A percentile compares a stretch with the other conserved stretches of the same genome.
Evolutionary conservation across 2,329 filamentous ascomycete species (phyloP).

Genomic region (Penicillium sp.): DNA sequence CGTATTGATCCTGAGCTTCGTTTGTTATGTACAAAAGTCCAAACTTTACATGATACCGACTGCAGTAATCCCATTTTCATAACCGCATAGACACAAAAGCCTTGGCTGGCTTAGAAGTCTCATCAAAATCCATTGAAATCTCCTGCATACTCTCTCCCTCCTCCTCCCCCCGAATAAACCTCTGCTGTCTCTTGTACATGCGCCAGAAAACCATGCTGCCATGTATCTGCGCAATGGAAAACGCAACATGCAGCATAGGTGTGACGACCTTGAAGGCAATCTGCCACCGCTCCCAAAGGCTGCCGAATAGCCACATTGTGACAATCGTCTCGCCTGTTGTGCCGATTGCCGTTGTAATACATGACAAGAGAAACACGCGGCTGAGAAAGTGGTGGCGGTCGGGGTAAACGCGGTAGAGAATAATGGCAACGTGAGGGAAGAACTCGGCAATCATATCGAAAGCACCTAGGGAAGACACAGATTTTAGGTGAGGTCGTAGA

Average conservation of each 20-base stretch:
- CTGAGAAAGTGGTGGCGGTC: constrained; percentile 40
- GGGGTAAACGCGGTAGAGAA: constrained; percentile 46
- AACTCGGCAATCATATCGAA: constrained; percentile 51
- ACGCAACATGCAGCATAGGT: constrained; percentile 45
- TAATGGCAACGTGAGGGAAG: constrained; percentile 48
- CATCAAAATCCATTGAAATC: not conserved
- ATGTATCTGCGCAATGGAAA: constrained; percentile 45
- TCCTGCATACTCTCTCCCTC: not conserved
- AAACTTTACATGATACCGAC: not conserved
- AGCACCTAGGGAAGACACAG: constrained; percentile 32
- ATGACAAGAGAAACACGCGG: constrained; percentile 39
- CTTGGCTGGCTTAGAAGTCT: not conserved
- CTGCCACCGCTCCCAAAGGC: constrained; percentile 44
- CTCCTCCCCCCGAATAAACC: not conserved
- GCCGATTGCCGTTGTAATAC: constrained; percentile 39
- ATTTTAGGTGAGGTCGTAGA: not conserved
- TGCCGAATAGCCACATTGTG: constrained; percentile 48
- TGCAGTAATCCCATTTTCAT: not conserved
- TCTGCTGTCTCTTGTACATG: constrained; percentile 34
- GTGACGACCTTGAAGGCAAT: constrained; percentile 46
- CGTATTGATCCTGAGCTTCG: not conserved
- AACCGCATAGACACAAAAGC: not conserved
- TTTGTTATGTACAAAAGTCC: not conserved
- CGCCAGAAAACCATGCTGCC: constrained; percentile 44
- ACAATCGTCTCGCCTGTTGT: constrained; percentile 45